Base-by-base conservation (phyloP, 176 grass and related monocot genomes). In the Avena eriantha region DNA sequence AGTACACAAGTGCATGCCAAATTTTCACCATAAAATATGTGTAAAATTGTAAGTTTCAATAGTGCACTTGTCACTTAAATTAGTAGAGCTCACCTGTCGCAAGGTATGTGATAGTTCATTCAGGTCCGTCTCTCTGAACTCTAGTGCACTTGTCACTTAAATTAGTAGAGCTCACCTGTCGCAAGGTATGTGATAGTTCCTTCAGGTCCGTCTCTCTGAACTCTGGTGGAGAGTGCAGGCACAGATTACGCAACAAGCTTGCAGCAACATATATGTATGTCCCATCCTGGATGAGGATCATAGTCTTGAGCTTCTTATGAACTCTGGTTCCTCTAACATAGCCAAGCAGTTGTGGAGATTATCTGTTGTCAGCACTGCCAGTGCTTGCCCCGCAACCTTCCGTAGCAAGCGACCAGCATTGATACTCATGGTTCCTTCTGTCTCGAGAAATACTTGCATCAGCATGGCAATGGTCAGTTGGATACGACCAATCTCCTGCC, bases 111-210 rank as follows among this genome's bases (percentile, higher is more conserved):
- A 82, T 21, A 82, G 16, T 8, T 53, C 46, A 17, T 35, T 68
- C 11, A 82, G 6, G 46, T 82, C 80, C 12, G 11, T 53, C 29
- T 29, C 29, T 29, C 29, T 29, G 29, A 29, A 29, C 29, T 29
- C 29, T 29, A 29, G 29, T 29, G 29, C 29, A 29, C 29, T 29
- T 29, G 29, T 29, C 29, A 29, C 29, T 29, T 29, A 29, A 29
- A 29, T 81, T 81, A 67, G 17, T 23, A 54, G 29, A 15, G 60
- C 80, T 55, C 47, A 82, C 80, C 80, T 69, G 10, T 69, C 9
- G 5, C 64, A 82, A 69, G 18, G 7, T 22, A 5, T 69, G 47
- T 53, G 80, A 82, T n/a, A 82, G 17, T 9, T 53, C 47, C 29
- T 36, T 69, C 11, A 69, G 7, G 46, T 82, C 80, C 13, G 11